Conservation (phyloP, 768 basidiomycete genomes). For the Amanita rubescens region DNA sequence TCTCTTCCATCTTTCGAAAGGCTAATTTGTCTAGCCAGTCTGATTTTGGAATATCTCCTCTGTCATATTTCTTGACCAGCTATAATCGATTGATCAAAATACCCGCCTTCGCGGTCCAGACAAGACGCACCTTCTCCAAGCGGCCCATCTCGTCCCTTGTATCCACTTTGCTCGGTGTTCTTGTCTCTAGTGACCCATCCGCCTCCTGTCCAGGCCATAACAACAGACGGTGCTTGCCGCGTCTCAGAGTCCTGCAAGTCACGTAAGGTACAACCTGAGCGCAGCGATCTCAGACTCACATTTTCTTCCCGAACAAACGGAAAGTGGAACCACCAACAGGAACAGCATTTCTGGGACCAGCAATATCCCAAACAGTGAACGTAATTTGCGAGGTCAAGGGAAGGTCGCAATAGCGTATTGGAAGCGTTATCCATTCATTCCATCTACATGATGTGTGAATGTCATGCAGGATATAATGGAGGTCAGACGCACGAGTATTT, state of each 20-base stretch:
- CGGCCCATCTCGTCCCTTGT: conserved; percentile 90
- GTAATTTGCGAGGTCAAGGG: conserved; percentile 83
- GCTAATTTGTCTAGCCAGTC: conserved; percentile 95
- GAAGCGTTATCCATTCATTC: conserved; percentile 94
- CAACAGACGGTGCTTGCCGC: conserved; percentile 85
- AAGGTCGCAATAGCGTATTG: conserved; percentile 91
- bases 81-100: conserved; percentile 23
- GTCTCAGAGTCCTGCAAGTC: conserved; percentile 66
- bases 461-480: neutral
- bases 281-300: conserved; percentile 33
- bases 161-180: conserved; percentile 83
- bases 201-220: conserved; percentile 83
- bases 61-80: conserved; percentile 93
- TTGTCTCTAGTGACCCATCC: conserved; percentile 73
- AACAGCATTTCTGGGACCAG: conserved; percentile 66
- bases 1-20: conserved; percentile 92
- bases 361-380: conserved; percentile 95
- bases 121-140: conserved; percentile 67
- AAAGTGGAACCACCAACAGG: conserved; percentile 93
- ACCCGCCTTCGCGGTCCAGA: conserved; percentile 16
- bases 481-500: conserved; percentile 54
- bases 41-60: conserved; percentile 87
- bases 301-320: conserved; percentile 87
- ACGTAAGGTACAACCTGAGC: neutral
- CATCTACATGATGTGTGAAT: conserved; percentile 42